Evolutionary conservation across 768 basidiomycete genomes (phyloP).

Genomic region (Lepiota subincarnata): DNA sequence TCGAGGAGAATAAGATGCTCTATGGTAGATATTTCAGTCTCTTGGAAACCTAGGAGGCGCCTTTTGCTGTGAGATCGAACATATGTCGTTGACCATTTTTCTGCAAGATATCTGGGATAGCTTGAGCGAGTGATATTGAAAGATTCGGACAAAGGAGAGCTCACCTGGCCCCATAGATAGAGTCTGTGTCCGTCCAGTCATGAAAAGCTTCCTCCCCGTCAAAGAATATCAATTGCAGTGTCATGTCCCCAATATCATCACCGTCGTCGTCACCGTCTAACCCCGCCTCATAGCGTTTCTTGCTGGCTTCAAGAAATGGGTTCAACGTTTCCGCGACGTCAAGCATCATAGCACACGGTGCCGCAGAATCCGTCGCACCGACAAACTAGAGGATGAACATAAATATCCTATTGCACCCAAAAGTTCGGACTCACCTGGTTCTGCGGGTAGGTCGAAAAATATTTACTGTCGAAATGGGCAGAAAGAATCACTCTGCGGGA

Average conservation of each 20-base stretch:
- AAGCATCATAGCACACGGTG: constrained; percentile 90
- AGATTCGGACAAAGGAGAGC: neutral
- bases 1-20: constrained; percentile 93
- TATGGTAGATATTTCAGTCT: constrained; percentile 70
- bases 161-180: constrained; percentile 92
- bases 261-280: constrained; percentile 44
- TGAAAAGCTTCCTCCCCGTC: constrained; percentile 98
- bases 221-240: constrained; percentile 90
- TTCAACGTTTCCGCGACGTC: constrained; percentile 86
- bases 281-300: constrained; percentile 49
- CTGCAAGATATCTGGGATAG: constrained; percentile 72
- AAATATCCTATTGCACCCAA: constrained; percentile 10
- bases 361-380: constrained; percentile 96
- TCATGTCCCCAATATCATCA: constrained; percentile 79
- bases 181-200: constrained; percentile 85
- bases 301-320: constrained; percentile 60
- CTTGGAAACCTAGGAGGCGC: constrained; percentile 47
- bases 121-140: neutral
- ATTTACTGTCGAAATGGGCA: constrained; percentile 94
- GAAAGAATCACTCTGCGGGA: constrained; percentile 78
- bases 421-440: constrained; percentile 57
- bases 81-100: constrained; percentile 75
- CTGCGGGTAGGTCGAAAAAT: constrained; percentile 61
- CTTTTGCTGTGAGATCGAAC: constrained; percentile 56
- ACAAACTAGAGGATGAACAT: constrained; percentile 62